Evolutionary conservation across 257 asterid genomes (phyloP).

Genomic region (Lantana camara): DNA sequence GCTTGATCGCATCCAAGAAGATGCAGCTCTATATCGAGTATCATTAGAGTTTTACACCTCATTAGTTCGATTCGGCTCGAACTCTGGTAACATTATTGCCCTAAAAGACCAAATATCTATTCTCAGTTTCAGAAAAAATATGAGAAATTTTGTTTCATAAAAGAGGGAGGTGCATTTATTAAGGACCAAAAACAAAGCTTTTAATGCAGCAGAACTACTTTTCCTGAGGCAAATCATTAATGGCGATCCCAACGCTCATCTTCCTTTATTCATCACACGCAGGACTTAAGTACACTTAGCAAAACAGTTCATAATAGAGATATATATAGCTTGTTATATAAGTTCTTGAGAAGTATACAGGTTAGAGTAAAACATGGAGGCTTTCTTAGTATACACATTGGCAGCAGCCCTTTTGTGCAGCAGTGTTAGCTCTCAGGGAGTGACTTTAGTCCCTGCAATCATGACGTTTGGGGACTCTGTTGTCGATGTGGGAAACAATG

Average conservation of each 20-base stretch:
- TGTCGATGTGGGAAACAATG: constrained; percentile 89
- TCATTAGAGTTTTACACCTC: too few species aligned
- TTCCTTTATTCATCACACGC: constrained; percentile 26
- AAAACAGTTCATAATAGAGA: not conserved
- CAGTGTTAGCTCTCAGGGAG: constrained; percentile 43
- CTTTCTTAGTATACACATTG: constrained; percentile 33
- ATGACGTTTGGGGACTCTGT: constrained; percentile 85
- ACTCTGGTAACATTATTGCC: too few species aligned
- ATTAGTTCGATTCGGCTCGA: too few species aligned
- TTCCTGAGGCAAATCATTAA: constrained; percentile 44
- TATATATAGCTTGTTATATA: constrained; percentile 1
- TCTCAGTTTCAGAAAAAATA: too few species aligned
- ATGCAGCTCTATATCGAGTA: too few species aligned
- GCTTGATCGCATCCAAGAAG: too few species aligned
- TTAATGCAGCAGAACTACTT: constrained; percentile 52
- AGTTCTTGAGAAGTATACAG: not conserved
- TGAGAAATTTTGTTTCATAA: not conserved
- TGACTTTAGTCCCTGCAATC: constrained; percentile 70
- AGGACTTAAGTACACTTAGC: not conserved
- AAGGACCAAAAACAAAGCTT: constrained; percentile 27
- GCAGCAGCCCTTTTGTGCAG: constrained; percentile 29
- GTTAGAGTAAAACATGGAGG: constrained; percentile 23
- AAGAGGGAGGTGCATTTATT: constrained; percentile 18
- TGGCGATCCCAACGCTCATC: constrained; percentile 55
- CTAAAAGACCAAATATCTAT: too few species aligned